Percentiles rank a stretch among this genome's conserved stretches.
Conservation (phyloP, 768 basidiomycete species). For the Phanerochaete carnosa region DNA sequence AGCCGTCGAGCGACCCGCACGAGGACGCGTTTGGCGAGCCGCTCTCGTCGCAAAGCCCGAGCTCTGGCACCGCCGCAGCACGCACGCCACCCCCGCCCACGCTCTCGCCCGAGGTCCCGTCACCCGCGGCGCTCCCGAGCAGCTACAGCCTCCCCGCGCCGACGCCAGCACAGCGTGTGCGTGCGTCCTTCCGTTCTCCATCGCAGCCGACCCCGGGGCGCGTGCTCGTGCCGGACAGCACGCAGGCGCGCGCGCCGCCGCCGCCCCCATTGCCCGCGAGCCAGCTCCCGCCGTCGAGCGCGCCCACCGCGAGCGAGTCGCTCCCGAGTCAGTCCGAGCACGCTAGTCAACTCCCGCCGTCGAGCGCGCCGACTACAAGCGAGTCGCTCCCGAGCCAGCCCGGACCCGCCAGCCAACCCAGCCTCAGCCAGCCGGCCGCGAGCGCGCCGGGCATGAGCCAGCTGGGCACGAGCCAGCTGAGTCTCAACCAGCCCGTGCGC, state of each 20-base stretch:
- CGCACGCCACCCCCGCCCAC: neutral
- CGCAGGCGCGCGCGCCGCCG: neutral
- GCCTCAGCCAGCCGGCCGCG: neutral
- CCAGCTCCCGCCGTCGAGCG: neutral
- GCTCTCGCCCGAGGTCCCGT: neutral
- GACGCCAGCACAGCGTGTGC: neutral
- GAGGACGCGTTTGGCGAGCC: neutral
- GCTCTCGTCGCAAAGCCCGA: neutral
- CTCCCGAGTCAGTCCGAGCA: neutral
- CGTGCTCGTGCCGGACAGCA: slow-evolving; percentile 2
- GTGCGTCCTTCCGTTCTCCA: neutral
- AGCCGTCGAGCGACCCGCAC: neutral
- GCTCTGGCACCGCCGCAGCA: neutral
- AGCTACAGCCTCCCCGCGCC: neutral
- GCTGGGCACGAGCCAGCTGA: neutral
- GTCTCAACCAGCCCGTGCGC: neutral
- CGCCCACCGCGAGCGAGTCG: neutral
- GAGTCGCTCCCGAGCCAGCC: neutral
- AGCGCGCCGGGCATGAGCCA: neutral
- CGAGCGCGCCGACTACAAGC: neutral
- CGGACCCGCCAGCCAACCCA: neutral
- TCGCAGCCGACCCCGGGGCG: neutral
- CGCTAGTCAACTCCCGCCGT: neutral
- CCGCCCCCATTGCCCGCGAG: too few species aligned
- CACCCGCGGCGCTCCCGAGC: neutral